phyloP scores from a whole-genome alignment of 805 yeast species.

The Lipomyces kockii region DNA sequence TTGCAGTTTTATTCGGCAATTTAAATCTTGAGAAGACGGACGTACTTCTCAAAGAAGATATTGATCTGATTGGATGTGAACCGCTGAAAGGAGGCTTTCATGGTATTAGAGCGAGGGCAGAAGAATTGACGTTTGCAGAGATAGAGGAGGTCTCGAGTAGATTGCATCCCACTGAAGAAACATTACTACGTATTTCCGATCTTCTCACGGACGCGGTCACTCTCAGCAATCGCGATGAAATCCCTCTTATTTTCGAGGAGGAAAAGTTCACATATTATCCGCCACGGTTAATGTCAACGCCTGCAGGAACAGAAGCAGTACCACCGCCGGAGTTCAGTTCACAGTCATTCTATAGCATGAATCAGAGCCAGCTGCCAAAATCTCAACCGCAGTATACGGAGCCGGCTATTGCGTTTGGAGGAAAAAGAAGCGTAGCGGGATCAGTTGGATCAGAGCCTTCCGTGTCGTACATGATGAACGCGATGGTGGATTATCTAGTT shows the following conservation, averaged over 20 bases:
- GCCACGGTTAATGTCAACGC: constrained; percentile 10
- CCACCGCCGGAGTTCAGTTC: constrained; percentile 21
- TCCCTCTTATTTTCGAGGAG: constrained; percentile 26
- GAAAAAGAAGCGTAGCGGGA: background rate
- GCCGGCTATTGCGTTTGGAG: background rate
- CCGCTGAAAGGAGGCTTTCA: constrained; percentile 21
- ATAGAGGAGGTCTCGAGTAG: constrained; percentile 24
- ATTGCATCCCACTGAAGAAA: constrained; percentile 27
- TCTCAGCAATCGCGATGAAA: constrained; percentile 15
- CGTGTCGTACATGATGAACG: constrained; percentile 30
- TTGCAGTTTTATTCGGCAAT: constrained; percentile 13
- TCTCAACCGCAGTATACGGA: background rate
- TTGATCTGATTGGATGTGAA: constrained; percentile 29
- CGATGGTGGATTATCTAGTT: constrained; percentile 34
- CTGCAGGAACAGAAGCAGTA: constrained; percentile 1
- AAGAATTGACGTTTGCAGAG: constrained; percentile 10
- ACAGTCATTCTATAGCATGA: constrained; percentile 2
- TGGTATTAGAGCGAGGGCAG: constrained; percentile 23
- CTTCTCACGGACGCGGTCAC: constrained; percentile 26
- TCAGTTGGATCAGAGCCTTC: constrained; percentile 6
- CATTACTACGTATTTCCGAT: constrained; percentile 23
- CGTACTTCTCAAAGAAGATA: constrained; percentile 31
- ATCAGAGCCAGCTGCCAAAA: background rate
- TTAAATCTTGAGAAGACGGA: constrained; percentile 17
- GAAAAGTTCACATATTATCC: constrained; percentile 10